phyloP scores from a whole-genome alignment of 2,329 filamentous ascomycete genomes.

The Neonectria magnoliae region DNA sequence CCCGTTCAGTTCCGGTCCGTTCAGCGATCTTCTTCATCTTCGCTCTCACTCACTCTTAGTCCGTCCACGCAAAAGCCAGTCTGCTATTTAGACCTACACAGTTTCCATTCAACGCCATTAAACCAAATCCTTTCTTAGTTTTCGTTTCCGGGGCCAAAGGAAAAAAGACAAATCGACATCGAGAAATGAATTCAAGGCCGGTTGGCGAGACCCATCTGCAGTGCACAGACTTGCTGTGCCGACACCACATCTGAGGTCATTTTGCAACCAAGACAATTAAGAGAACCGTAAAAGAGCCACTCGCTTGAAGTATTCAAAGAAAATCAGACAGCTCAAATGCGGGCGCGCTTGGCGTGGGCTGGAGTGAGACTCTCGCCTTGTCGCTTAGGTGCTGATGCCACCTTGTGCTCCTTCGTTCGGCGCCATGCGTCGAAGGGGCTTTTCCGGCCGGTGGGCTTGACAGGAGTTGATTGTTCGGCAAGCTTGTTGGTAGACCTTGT shows the following conservation, averaged over 20 bases:
- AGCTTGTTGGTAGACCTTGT: conserved; percentile 67
- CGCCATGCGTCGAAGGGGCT: conserved; percentile 76
- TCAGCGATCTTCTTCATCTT: conserved; percentile 25
- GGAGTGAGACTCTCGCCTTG: conserved; percentile 46
- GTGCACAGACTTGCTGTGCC: neutral
- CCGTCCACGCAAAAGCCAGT: conserved; percentile 24
- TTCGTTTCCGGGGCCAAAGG: conserved; percentile 29
- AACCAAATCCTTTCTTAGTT: conserved; percentile 26
- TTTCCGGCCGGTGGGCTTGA: conserved; percentile 52
- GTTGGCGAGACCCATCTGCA: conserved; percentile 1
- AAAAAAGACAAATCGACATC: conserved; percentile 27
- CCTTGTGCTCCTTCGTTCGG: conserved; percentile 67
- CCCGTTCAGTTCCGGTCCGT: conserved; percentile 29
- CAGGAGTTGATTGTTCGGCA: conserved; percentile 52
- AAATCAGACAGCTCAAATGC: conserved; percentile 40
- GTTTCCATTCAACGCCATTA: conserved; percentile 41
- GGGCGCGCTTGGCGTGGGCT: conserved; percentile 49
- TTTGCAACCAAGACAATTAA: conserved; percentile 23
- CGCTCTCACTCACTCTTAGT: conserved; percentile 13
- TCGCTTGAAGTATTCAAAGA: conserved; percentile 4
- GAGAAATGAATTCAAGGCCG: conserved; percentile 26
- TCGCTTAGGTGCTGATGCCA: conserved; percentile 59
- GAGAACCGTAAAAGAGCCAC: conserved; percentile 15
- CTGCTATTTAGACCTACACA: conserved; percentile 32
- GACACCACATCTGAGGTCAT: neutral